A percentile compares a stretch with the other conserved stretches of the same genome.
Conservation (phyloP, 345 rosid genomes). For the Gossypium raimondii region DNA sequence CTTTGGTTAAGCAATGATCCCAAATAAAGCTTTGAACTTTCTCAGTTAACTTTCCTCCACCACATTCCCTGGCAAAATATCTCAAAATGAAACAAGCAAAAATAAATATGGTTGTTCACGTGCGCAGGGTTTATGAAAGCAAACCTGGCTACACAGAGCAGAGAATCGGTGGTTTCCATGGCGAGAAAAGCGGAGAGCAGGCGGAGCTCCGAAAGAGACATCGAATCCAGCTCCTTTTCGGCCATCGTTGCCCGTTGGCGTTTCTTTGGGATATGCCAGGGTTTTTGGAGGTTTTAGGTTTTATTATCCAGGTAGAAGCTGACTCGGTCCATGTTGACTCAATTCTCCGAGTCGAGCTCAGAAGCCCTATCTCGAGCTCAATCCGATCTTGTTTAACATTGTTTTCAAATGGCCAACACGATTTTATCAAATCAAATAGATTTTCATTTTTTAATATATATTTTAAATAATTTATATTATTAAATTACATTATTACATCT, state of each 20-base stretch:
- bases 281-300: constrained; percentile 6
- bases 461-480: too few species aligned
- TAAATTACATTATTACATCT: too few species aligned
- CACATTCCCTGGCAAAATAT: constrained; percentile 38
- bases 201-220: constrained; percentile 36
- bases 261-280: constrained; percentile 13
- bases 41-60: constrained; percentile 57
- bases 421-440: too few species aligned
- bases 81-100: neutral
- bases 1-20: constrained; percentile 50
- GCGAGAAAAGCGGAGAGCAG: constrained; percentile 68
- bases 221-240: constrained; percentile 28
- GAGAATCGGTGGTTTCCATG: constrained; percentile 54
- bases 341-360: too few species aligned
- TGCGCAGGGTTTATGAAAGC: neutral
- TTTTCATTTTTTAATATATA: too few species aligned
- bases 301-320: neutral
- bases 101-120: neutral
- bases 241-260: constrained; percentile 28
- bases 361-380: too few species aligned
- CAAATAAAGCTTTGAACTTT: constrained; percentile 60
- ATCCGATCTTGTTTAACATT: too few species aligned
- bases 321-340: too few species aligned
- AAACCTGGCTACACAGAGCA: constrained; percentile 59
- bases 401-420: too few species aligned